These are phyloP conservation scores for Aspergillus texensis DNA, from an alignment of 2,329 filamentous ascomycete species.

Conservation along the genomic window DNA sequence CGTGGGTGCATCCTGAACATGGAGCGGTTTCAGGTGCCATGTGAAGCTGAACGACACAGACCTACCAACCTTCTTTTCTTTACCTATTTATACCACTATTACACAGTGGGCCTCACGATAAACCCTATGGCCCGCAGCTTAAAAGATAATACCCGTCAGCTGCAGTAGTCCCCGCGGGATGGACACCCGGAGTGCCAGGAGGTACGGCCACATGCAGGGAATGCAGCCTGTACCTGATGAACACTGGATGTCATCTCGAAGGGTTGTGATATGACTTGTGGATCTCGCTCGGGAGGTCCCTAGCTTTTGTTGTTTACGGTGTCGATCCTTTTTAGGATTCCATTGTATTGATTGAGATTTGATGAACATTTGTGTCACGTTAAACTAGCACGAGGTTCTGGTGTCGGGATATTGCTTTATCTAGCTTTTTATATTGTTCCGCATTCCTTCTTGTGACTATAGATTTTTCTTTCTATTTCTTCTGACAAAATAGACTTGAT, in stretches of 20 bases:
- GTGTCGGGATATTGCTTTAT: slow-evolving; percentile 21
- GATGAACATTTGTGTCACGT: slow-evolving; percentile 26
- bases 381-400: slow-evolving; percentile 24
- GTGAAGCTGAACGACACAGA: slow-evolving; percentile 1
- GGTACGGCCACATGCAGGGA: slow-evolving; percentile 39
- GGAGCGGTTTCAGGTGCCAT: slow-evolving; percentile 3
- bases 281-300: slow-evolving; percentile 10
- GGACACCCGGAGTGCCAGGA: slow-evolving; percentile 15
- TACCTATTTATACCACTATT: slow-evolving; percentile 13
- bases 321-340: slow-evolving; percentile 12
- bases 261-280: slow-evolving; percentile 16
- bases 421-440: slow-evolving; percentile 11
- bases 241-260: slow-evolving; percentile 14
- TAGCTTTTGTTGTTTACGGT: slow-evolving; percentile 14
- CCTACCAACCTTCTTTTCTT: slow-evolving; percentile 9
- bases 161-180: slow-evolving; percentile 11
- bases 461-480: slow-evolving; percentile 13
- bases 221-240: slow-evolving; percentile 32
- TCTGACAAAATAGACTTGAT: slow-evolving; percentile 22
- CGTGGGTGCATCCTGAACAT: not conserved
- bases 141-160: slow-evolving; percentile 21
- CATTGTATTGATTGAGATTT: slow-evolving; percentile 23
- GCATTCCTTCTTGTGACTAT: slow-evolving; percentile 22
- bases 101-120: slow-evolving; percentile 8
- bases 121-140: slow-evolving; percentile 13